Conservation (phyloP, 2,329 filamentous ascomycete genomes). For the Fusarium marasasianum region DNA sequence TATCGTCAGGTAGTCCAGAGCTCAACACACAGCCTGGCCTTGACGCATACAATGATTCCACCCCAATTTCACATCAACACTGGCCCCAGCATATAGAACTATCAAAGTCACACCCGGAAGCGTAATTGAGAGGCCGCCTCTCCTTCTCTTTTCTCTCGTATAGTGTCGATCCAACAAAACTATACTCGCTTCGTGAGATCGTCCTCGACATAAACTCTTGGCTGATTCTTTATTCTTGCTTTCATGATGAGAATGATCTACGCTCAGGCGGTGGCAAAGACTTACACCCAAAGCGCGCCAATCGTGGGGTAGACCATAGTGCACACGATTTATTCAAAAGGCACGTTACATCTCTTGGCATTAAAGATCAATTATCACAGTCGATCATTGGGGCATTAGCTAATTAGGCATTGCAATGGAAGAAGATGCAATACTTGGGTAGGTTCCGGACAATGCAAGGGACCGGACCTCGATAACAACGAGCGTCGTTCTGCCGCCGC, state of each 20-base stretch:
- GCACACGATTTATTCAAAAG: not conserved
- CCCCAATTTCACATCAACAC: too few species aligned
- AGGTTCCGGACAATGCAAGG: not conserved
- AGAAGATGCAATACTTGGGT: not conserved
- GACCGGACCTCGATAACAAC: not conserved
- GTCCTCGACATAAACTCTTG: not conserved
- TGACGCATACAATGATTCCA: too few species aligned
- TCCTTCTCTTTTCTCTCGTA: not conserved
- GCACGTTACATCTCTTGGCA: slow-evolving; percentile 2
- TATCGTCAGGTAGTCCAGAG: not conserved
- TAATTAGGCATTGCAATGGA: not conserved
- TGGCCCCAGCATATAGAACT: not conserved
- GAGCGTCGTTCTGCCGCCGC: not conserved
- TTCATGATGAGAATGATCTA: not conserved
- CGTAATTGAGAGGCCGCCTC: not conserved
- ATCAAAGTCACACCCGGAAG: not conserved
- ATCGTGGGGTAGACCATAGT: not conserved
- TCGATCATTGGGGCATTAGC: not conserved
- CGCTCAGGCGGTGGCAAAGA: slow-evolving; percentile 1
- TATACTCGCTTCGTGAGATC: not conserved
- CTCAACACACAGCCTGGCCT: not conserved
- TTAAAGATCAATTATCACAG: not conserved
- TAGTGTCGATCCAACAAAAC: not conserved
- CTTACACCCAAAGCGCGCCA: slow-evolving; percentile 1
- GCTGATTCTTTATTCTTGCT: not conserved